Percentiles rank a stretch among this genome's conserved stretches.
Conservation (phyloP, 208 protist species). For the Spongospora subterranea region DNA sequence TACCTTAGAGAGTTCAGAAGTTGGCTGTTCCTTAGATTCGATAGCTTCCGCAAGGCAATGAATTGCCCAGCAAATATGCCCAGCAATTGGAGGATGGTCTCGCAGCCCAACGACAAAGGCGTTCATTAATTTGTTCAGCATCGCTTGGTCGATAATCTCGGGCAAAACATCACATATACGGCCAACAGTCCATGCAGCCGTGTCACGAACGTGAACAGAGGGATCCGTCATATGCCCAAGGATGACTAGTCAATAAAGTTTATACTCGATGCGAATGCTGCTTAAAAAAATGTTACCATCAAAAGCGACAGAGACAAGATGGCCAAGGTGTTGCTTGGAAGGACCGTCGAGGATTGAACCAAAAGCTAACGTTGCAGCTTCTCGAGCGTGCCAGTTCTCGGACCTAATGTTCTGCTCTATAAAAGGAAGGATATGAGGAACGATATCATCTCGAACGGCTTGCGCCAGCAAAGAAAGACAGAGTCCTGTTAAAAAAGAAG, state of each 20-base stretch:
- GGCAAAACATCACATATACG: constrained; percentile 88
- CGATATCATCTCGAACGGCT: constrained; percentile 69
- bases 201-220: constrained; percentile 79
- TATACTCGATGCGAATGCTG: not conserved
- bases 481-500: not conserved
- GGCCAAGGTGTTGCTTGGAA: constrained; percentile 78
- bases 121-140: constrained; percentile 59
- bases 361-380: constrained; percentile 92
- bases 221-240: constrained; percentile 49
- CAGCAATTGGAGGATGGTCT: constrained; percentile 79
- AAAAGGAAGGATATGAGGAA: constrained; percentile 88
- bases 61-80: constrained; percentile 88
- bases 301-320: constrained; percentile 85
- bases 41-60: constrained; percentile 88
- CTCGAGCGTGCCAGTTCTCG: constrained; percentile 88
- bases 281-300: constrained; percentile 83
- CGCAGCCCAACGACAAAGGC: constrained; percentile 76
- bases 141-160: constrained; percentile 69
- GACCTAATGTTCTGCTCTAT: constrained; percentile 87
- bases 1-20: constrained; percentile 80
- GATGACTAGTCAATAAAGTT: constrained; percentile 11
- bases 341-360: constrained; percentile 93
- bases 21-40: constrained; percentile 76
- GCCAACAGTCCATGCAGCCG: constrained; percentile 89
- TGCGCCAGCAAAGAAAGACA: constrained; percentile 40